Conservation (phyloP, 257 asterid species). For the Striga asiatica region DNA sequence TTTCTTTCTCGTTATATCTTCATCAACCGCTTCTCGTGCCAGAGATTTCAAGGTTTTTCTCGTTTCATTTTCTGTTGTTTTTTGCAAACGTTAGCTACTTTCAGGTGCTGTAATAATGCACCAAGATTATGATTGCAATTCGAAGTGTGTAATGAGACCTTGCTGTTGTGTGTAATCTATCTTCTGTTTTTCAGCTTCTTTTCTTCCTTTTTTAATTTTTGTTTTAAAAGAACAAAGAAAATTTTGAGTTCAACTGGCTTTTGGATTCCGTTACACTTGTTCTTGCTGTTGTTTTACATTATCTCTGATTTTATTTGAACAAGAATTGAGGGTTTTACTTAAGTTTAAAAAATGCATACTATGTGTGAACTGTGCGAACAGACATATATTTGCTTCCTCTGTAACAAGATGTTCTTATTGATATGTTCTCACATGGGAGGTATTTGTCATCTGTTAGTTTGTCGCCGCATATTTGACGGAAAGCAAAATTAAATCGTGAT, state of each 20-base stretch:
- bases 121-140: neutral
- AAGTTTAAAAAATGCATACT: no score
- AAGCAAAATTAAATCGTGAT: neutral
- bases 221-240: no score
- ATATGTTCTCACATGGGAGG: no score
- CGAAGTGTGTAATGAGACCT: neutral
- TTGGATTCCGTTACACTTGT: no score
- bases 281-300: no score
- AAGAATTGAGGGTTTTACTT: no score
- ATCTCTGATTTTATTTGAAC: no score
- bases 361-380: no score
- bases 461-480: neutral
- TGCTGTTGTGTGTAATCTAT: neutral
- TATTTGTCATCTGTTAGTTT: neutral
- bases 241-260: neutral
- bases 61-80: neutral
- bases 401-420: neutral
- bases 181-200: neutral
- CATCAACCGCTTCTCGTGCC: neutral
- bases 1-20: neutral
- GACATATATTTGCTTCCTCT: neutral
- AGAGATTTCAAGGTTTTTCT: conserved; percentile 14
- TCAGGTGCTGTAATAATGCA: neutral
- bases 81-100: neutral
- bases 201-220: neutral